Evolutionary conservation across 768 basidiomycete species (phyloP).

Genomic region (Boletus patriciae): DNA sequence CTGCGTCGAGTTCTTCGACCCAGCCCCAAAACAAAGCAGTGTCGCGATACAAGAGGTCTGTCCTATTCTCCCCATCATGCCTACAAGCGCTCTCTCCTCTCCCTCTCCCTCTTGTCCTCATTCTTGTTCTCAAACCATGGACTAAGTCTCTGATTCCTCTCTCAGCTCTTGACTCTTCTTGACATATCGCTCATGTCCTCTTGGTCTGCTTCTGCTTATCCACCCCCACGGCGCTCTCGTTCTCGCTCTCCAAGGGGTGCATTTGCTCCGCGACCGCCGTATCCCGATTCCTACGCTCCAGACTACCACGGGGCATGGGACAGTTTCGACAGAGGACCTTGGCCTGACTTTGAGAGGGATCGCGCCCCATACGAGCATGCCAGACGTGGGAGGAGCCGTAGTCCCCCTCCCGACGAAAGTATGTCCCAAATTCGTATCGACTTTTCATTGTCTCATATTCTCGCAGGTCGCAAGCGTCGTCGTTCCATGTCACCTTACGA

Average conservation of each 20-base stretch:
- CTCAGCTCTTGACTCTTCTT: slow-evolving; percentile 40
- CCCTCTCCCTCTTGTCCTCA: slow-evolving; percentile 58
- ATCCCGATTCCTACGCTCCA: slow-evolving; percentile 57
- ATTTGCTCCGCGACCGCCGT: slow-evolving; percentile 54
- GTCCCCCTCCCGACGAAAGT: slow-evolving; percentile 72
- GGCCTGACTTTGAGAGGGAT: slow-evolving; percentile 67
- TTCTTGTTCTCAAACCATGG: slow-evolving; percentile 44
- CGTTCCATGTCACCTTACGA: slow-evolving; percentile 76
- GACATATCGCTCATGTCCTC: slow-evolving; percentile 61
- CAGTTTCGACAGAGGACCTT: slow-evolving; percentile 65
- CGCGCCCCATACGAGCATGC: slow-evolving; percentile 65
- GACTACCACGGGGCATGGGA: slow-evolving; percentile 71
- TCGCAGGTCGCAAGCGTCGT: slow-evolving; percentile 70
- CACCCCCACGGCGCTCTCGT: slow-evolving; percentile 75
- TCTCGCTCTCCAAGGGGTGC: slow-evolving; percentile 69
- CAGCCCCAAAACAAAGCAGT: slow-evolving; percentile 40
- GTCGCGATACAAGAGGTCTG: slow-evolving; percentile 81
- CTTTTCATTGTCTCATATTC: slow-evolving; percentile 8
- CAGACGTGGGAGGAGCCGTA: slow-evolving; percentile 74
- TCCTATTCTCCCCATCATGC: slow-evolving; percentile 76
- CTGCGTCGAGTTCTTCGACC: slow-evolving; percentile 35
- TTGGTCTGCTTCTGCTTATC: slow-evolving; percentile 71
- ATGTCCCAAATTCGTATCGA: slow-evolving; percentile 11
- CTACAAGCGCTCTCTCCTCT: slow-evolving; percentile 65
- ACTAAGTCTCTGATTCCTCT: slow-evolving; percentile 48